phyloP scores from a whole-genome alignment of 805 yeast species.

The Candida maesae region DNA sequence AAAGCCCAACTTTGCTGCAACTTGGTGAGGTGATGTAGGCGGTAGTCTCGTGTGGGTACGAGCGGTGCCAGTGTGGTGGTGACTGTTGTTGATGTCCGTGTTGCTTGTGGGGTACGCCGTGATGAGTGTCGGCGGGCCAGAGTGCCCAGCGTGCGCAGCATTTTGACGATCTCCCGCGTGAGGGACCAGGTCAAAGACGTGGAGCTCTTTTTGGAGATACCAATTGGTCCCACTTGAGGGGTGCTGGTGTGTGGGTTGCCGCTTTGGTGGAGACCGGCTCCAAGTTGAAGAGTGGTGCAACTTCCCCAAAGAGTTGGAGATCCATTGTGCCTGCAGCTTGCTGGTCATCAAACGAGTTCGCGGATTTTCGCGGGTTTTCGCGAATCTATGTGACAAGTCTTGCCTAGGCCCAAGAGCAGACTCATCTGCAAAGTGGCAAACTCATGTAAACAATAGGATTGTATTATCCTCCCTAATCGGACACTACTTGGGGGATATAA shows the following conservation, averaged over 20 bases:
- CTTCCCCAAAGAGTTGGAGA: background rate
- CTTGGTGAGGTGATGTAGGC: constrained; percentile 10
- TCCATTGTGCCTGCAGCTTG: background rate
- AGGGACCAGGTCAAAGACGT: no score
- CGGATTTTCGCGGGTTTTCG: constrained; percentile 2
- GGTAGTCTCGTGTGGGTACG: constrained; percentile 1
- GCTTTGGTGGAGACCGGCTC: no score
- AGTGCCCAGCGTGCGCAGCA: background rate
- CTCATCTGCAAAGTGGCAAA: constrained; percentile 2
- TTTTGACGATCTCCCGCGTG: no score
- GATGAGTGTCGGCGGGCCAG: background rate
- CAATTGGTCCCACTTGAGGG: no score
- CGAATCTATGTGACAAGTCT: no score
- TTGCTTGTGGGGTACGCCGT: background rate
- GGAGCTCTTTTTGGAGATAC: no score
- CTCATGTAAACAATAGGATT: background rate
- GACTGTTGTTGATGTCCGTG: background rate
- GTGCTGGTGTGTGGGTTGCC: no score
- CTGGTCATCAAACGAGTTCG: constrained; percentile 2
- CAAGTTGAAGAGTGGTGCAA: background rate
- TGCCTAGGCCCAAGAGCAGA: background rate
- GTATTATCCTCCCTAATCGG: background rate
- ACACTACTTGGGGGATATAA: background rate
- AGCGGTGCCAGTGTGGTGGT: background rate
- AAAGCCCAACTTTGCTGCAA: constrained; percentile 3